Evolutionary conservation across 305 asterid species (phyloP), one percentile per base, ranked within the genome.

Genomic region (Plantago coronopus): DNA sequence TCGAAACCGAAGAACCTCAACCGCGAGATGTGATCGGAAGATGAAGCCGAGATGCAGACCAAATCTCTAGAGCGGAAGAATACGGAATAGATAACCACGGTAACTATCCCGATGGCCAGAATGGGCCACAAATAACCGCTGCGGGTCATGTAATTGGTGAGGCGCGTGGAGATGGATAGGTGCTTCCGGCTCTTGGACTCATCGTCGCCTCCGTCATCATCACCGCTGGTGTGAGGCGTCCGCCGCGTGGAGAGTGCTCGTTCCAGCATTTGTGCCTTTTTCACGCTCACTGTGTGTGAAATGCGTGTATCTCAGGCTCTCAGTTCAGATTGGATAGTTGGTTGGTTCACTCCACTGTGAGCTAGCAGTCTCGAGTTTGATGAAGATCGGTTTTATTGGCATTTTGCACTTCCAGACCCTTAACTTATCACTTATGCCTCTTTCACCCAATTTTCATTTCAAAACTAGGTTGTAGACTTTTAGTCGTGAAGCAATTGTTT

Each of bases 181-280:
- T 81, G 90, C 74, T 88, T 91, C n/a, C 96, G 89, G 23, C 74
- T 82, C 78, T 91, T 91, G 59, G 96, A 88, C 69, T 82, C 95
- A 75, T 84, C 95, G 67, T 76, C 82, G 22, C 69, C 90, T 48
- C 62, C 76, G 38, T 64, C 83, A 5, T 73, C 91, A 2, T 69
- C 86, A 3, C 76, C 94, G 74, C 46, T 72, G 69, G 81, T 78
- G 62, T 67, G 88, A 50, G 89, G 71, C 59, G 86, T 63, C 67
- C 93, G 82, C 63, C 81, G 89, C 5, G 60, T 74, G 49, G 95
- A 87, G 61, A 91, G 80, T n/a, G 85, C 95, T 57, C 98, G 74
- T 57, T 91, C 98, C 45, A 91, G 93, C 80, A 83, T 73, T 70
- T 53, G 46, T 65, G 93, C 80, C 82, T 73, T 70, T 53, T 56